Percentiles rank a stretch among this genome's conserved stretches.
Evolutionary conservation across 2,329 filamentous ascomycete species (phyloP).

Genomic region (Nemania diffusa): DNA sequence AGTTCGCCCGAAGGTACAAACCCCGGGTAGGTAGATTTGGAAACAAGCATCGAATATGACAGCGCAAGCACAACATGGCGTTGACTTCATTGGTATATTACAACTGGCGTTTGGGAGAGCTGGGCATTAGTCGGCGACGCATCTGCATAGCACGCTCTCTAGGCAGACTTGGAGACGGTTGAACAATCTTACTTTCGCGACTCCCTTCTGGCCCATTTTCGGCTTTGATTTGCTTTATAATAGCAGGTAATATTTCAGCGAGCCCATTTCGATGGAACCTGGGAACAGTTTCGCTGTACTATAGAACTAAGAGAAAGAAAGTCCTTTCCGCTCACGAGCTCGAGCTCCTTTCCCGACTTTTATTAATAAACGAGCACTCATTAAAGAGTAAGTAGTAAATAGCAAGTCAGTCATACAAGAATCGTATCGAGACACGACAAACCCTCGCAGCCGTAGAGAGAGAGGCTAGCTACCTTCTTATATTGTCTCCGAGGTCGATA

Average conservation of each 20-base stretch:
- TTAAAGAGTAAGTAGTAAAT: too few species aligned
- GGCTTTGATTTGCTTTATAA: conserved; percentile 20
- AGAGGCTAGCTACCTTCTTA: too few species aligned
- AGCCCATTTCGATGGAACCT: conserved; percentile 13
- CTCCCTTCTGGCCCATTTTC: not conserved
- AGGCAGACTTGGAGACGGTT: conserved; percentile 1
- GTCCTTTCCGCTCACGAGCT: not conserved
- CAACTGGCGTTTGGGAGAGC: conserved; percentile 29
- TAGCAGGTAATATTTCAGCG: conserved; percentile 4
- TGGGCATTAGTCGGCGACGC: conserved; percentile 13
- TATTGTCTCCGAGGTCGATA: too few species aligned
- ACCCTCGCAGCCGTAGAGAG: too few species aligned
- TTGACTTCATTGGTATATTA: conserved; percentile 21
- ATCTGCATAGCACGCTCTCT: conserved; percentile 21
- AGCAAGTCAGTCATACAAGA: too few species aligned
- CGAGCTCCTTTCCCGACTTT: not conserved
- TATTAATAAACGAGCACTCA: too few species aligned
- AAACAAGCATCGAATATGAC: not conserved
- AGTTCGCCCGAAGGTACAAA: conserved; percentile 38
- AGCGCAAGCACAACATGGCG: conserved; percentile 17
- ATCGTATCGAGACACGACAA: too few species aligned
- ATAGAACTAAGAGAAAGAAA: not conserved
- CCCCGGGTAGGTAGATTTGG: conserved; percentile 29
- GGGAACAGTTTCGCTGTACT: conserved; percentile 16
- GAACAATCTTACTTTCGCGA: not conserved